Base-by-base conservation (phyloP, 2,329 filamentous ascomycete genomes). In the Macrophomina phaseolina region DNA sequence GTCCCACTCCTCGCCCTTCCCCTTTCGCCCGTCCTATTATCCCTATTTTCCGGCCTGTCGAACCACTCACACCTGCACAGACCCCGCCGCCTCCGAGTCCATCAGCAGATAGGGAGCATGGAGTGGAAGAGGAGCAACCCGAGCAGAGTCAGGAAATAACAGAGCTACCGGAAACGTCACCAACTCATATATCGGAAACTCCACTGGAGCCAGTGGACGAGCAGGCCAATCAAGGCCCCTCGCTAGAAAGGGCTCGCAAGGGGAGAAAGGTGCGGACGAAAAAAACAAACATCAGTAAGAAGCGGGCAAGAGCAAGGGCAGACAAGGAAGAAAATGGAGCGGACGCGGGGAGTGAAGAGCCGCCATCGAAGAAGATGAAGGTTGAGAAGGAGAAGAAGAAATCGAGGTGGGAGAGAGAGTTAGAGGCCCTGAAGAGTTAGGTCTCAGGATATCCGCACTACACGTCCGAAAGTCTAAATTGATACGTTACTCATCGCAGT, bases 401-500 rank as follows among this genome's bases (percentile, higher is more conserved):
- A n/a, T 38, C 58, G 34, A 64, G 62, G 4, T 52, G 62, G 62
- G 62, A 64, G 18, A 46, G 36, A 34, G 62, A 64, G 28, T 18
- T 64, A 16, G 62, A 64, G 48, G 3, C 9, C 16, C 23, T 64
- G 16, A 38, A 48, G 38, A 11, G 40, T n/a, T 28, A 23, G 30
- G 8, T 5, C 28, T 12, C 23, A 28, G 45, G 23, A 23, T 23
- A 23, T 23, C 23, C 23, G 3, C 23, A 23, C 23, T 23, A 23
- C 23, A 23, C 3, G 3, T 23, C 23, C 23, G 23, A 23, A 23
- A 23, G 23, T 23, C 23, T 23, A 23, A 23, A 23, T 23, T 23
- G 23, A 23, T 23, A 23, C 23, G 23, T 23, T 2, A 23, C 3
- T 40, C 38, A 40, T 40, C 7, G 38, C 38, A 40, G 38, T 14